These are phyloP conservation scores for Kitagawia praeruptora DNA, from an alignment of 129 eudicot genomes.

Conservation along the genomic window DNA sequence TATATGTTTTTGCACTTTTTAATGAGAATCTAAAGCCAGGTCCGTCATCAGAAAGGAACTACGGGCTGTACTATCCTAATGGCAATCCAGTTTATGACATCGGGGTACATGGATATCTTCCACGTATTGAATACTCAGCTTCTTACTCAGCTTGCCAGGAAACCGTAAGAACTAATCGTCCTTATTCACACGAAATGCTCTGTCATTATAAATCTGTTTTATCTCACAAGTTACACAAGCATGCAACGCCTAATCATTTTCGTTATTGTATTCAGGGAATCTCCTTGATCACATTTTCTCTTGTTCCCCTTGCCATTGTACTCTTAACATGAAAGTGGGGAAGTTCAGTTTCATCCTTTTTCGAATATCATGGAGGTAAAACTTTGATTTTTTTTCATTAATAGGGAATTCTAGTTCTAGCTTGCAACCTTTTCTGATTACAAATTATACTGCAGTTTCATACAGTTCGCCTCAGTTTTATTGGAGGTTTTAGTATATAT, in stretches of 20 bases:
- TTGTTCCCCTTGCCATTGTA: constrained; percentile 23
- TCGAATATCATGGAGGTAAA: constrained; percentile 31
- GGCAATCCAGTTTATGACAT: constrained; percentile 73
- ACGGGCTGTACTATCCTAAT: constrained; percentile 82
- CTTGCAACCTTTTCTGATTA: not conserved
- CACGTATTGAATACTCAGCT: constrained; percentile 62
- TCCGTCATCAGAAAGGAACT: constrained; percentile 86
- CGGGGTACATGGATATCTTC: constrained; percentile 65
- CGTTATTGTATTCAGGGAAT: constrained; percentile 28
- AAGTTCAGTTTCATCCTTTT: not conserved
- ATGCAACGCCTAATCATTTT: not conserved
- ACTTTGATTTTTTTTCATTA: not conserved
- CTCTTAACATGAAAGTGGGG: constrained; percentile 23
- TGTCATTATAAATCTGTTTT: not conserved
- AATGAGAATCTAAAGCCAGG: constrained; percentile 82
- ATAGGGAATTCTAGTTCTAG: not conserved
- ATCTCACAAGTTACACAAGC: not conserved
- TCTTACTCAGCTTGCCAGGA: constrained; percentile 56
- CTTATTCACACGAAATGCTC: not conserved
- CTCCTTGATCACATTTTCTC: constrained; percentile 19
- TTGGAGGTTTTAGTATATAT: not conserved
- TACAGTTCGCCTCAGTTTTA: not conserved
- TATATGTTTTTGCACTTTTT: constrained; percentile 85
- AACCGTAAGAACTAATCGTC: constrained; percentile 35
- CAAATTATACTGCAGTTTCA: not conserved